Conservation (phyloP, 768 basidiomycete species). For the Sporobolomyces phaffii region DNA sequence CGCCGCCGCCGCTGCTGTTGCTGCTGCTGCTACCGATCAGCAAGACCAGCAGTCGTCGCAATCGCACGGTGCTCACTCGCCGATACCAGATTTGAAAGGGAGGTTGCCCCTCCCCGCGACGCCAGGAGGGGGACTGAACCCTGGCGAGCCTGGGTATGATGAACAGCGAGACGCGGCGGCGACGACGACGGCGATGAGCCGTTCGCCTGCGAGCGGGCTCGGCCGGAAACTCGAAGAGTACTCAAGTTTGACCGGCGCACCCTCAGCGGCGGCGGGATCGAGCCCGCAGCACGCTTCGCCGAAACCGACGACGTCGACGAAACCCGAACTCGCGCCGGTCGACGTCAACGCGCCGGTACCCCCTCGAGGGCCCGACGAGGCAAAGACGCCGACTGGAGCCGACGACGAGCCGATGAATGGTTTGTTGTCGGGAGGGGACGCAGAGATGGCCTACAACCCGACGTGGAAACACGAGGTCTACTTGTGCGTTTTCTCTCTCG, state of each 20-base stretch:
- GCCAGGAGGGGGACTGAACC: slow-evolving; percentile 20
- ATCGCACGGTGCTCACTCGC: neutral
- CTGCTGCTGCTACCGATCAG: too few species aligned
- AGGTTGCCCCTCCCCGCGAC: slow-evolving; percentile 17
- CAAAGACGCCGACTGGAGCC: slow-evolving; percentile 23
- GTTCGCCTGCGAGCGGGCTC: slow-evolving; percentile 20
- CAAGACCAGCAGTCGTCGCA: too few species aligned
- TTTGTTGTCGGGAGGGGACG: slow-evolving; percentile 18
- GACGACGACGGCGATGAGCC: too few species aligned
- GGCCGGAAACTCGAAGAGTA: slow-evolving; percentile 23
- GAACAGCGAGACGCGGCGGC: neutral
- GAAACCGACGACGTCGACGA: neutral
- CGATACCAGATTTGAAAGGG: neutral
- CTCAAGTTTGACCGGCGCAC: neutral
- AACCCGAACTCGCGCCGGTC: slow-evolving; percentile 14
- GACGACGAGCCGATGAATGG: neutral
- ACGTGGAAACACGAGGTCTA: slow-evolving; percentile 99
- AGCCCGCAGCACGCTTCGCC: neutral
- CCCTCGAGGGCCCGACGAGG: slow-evolving; percentile 1
- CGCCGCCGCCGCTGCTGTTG: too few species aligned
- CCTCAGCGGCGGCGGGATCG: neutral
- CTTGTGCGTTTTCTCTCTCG: slow-evolving; percentile 62
- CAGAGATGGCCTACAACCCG: slow-evolving; percentile 59
- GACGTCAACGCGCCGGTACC: slow-evolving; percentile 11
- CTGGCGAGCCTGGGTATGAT: slow-evolving; percentile 12